Base-by-base conservation (phyloP, 75 land plant species). In the Cunninghamia lanceolata region DNA sequence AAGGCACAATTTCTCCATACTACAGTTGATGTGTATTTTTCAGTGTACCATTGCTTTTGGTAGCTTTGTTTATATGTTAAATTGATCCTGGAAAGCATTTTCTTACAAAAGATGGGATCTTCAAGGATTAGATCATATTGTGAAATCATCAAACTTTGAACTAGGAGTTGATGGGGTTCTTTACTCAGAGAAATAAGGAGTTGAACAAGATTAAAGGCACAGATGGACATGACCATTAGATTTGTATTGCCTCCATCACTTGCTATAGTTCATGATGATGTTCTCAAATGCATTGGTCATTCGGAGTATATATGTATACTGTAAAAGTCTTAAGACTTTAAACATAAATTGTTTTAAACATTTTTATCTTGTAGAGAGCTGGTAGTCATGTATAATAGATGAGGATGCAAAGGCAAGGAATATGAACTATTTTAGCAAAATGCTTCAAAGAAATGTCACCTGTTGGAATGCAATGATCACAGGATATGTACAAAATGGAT, bases 81-180 rank as follows among this genome's bases (percentile, higher is more conserved):
- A 80, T 42, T 45, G 46, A 80, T 34, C 66, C 25, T 32, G 75
- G 2, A 15, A 71, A 87, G 38, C 82, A 36, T 7, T 79, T 47
- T 5, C 88, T 71, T 87, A 95, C 94, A 94, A 87, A 30, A 92
- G 91, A 74, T 93, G 97, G 97, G 91, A 94, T 87, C 92, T 96
- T 85, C 88, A 68, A 75, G 95, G 93, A 21, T 89, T 96, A 53
- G 94, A 91, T 28, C 84, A 85, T 38, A 50, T 85, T 46, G 76
- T 92, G 30, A 82, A 94, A 84, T 93, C 94, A 15, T 91, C 94
- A 42, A 89, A 93, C 39, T 96, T 96, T 78, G 47, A 81, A 42
- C 89, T 96, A 32, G 79, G 87, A 53, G 89, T 96, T 4, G 82
- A 88, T 68, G 97, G 97, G 2, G 52, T 86, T n/a, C 83, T 96